Conservation (phyloP, 768 basidiomycete genomes). For the Kwoniella sp. region DNA sequence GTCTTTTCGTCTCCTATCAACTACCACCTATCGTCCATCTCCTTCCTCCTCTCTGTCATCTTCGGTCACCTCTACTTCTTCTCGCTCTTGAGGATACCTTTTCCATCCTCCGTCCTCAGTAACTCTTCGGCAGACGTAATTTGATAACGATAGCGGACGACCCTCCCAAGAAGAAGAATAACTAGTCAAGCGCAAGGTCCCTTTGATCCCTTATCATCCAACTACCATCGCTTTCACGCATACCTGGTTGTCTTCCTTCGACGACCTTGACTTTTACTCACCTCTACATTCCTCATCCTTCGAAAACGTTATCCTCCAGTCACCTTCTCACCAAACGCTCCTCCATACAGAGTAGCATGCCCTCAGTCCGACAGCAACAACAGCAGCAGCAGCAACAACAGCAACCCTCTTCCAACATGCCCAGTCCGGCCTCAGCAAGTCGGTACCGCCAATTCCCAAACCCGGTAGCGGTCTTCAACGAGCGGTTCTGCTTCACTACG, state of each 20-base stretch:
- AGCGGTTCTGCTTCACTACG: conserved; percentile 47
- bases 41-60: conserved; percentile 4
- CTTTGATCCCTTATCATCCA: background rate
- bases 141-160: too few relatives aligned
- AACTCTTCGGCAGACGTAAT: background rate
- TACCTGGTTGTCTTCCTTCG: background rate
- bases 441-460: conserved; percentile 31
- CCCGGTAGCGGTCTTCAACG: conserved; percentile 39
- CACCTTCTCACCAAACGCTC: background rate
- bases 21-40: background rate
- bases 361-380: background rate
- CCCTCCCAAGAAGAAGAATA: background rate
- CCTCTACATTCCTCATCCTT: too few relatives aligned
- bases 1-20: too few relatives aligned
- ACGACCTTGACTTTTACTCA: too few relatives aligned
- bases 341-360: background rate
- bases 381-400: background rate
- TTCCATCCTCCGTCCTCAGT: conserved; percentile 5
- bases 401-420: background rate
- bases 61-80: background rate
- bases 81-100: conserved; percentile 3
- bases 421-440: background rate
- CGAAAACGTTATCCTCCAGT: background rate
- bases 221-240: background rate
- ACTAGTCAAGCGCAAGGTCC: background rate